These are phyloP conservation scores for Penicillium concentricum DNA, from an alignment of 2,329 filamentous ascomycete species.

Conservation along the genomic window DNA sequence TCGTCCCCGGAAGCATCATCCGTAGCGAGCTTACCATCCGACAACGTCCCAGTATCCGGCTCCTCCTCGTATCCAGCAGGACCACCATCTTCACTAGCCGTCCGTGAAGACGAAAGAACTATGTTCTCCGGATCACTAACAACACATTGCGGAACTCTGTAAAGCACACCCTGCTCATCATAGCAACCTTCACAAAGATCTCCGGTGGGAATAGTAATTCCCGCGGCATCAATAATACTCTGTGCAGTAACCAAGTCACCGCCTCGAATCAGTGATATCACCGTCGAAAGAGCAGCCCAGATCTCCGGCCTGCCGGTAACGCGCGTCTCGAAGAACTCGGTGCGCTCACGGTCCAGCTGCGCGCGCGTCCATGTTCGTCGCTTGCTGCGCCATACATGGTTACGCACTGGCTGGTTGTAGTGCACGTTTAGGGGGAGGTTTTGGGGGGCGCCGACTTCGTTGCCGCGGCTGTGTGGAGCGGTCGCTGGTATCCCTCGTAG, in stretches of 20 bases:
- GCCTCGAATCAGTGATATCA: constrained; percentile 66
- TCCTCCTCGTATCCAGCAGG: constrained; percentile 19
- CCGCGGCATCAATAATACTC: constrained; percentile 74
- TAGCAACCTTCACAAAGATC: constrained; percentile 71
- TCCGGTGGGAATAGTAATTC: constrained; percentile 71
- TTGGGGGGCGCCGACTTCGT: constrained; percentile 11
- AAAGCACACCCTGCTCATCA: constrained; percentile 68
- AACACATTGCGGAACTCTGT: constrained; percentile 66
- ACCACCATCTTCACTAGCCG: constrained; percentile 18
- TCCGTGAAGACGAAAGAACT: constrained; percentile 8
- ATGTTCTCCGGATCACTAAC: constrained; percentile 67
- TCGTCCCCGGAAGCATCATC: constrained; percentile 44
- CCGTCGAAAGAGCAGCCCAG: constrained; percentile 72
- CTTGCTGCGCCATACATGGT: constrained; percentile 64
- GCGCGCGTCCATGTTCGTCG: constrained; percentile 67
- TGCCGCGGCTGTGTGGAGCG: constrained; percentile 12
- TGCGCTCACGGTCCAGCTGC: constrained; percentile 68
- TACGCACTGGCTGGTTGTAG: constrained; percentile 67
- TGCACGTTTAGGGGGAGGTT: constrained; percentile 52
- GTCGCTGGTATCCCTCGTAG: constrained; percentile 10
- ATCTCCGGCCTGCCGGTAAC: constrained; percentile 75
- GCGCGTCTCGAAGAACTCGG: constrained; percentile 86
- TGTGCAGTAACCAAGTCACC: constrained; percentile 69
- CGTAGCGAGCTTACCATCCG: constrained; percentile 34
- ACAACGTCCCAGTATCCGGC: constrained; percentile 24